phyloP scores from a whole-genome alignment of 2,329 filamentous ascomycete genomes.

The Pseudopithomyces chartarum region DNA sequence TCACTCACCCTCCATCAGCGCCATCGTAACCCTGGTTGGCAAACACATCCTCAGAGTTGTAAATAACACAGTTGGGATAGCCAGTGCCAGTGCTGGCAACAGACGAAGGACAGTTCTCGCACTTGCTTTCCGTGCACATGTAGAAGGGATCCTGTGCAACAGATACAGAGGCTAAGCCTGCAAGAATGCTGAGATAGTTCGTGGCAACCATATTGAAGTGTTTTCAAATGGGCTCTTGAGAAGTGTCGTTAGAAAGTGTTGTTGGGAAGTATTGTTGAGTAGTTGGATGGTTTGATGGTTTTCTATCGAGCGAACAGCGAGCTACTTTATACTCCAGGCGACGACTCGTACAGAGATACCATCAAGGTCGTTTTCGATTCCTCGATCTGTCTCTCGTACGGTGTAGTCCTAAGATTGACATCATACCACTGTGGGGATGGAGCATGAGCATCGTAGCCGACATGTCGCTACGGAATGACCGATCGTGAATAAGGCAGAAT shows the following conservation, averaged over 20 bases:
- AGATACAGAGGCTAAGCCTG: background rate
- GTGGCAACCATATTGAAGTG: background rate
- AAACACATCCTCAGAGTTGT: background rate
- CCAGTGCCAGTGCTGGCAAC: background rate
- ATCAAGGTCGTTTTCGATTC: no score
- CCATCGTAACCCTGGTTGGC: background rate
- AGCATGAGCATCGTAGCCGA: no score
- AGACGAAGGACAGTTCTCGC: background rate
- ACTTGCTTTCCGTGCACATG: background rate
- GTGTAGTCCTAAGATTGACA: no score
- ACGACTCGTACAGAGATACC: no score
- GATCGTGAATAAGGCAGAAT: no score
- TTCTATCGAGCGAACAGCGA: background rate
- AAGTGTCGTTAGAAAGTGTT: background rate
- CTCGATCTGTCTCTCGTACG: no score
- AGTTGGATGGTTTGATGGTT: background rate
- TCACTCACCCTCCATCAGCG: background rate
- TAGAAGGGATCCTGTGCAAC: background rate
- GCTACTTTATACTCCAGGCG: background rate
- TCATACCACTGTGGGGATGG: no score
- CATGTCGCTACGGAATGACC: no score
- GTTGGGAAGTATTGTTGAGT: no score
- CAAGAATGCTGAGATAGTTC: background rate
- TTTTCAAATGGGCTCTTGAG: background rate
- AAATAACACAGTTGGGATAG: background rate